phyloP scores from a whole-genome alignment of 148 eudicot species.

The Gaultheria prostrata region DNA sequence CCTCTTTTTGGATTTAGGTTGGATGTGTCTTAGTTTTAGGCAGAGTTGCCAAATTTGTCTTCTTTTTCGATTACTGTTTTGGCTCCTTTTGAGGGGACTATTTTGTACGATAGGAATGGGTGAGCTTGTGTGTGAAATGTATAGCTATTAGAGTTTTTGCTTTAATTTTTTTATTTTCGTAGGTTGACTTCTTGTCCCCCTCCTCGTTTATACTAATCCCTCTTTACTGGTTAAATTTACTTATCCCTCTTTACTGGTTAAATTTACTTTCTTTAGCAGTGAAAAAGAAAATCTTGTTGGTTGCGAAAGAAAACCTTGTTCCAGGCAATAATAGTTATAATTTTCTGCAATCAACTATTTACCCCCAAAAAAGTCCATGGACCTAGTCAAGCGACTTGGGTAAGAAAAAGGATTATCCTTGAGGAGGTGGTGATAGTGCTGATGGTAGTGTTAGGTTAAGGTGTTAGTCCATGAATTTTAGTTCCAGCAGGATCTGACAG shows the following conservation, averaged over 20 bases:
- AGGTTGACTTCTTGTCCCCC: not conserved
- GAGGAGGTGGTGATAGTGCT: not conserved
- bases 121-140: not conserved
- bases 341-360: not conserved
- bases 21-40: not conserved
- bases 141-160: not conserved
- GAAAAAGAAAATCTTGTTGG: not conserved
- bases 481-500: not conserved
- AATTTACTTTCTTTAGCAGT: not conserved
- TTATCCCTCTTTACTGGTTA: not conserved
- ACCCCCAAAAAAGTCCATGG: not conserved
- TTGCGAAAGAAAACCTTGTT: too few relatives aligned
- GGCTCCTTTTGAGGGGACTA: not conserved
- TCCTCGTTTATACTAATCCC: not conserved
- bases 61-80: not conserved
- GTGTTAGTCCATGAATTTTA: not conserved
- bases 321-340: not conserved
- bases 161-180: not conserved
- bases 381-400: not conserved
- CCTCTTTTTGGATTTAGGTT: not conserved
- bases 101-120: not conserved
- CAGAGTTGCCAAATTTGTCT: not conserved
- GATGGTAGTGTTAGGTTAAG: not conserved
- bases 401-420: not conserved
- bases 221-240: not conserved